Evolutionary conservation across 2,329 filamentous ascomycete genomes (phyloP).

Genomic region (Aspergillus cejpii): DNA sequence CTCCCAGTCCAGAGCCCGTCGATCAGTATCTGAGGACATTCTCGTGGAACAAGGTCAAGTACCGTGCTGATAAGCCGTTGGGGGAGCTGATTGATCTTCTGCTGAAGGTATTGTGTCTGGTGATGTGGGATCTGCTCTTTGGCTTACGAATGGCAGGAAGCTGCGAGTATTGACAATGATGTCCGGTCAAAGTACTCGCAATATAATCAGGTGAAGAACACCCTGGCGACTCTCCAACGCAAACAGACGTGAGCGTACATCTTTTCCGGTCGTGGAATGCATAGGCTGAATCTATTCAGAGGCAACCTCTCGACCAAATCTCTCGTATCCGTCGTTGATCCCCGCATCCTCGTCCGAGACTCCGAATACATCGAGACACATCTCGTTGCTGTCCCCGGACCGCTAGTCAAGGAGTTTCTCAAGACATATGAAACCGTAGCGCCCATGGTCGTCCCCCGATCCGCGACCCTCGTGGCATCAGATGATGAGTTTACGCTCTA

Average conservation of each 20-base stretch:
- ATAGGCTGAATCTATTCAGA: slow-evolving; percentile 39
- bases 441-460: slow-evolving; percentile 90
- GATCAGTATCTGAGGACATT: slow-evolving; percentile 87
- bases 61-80: slow-evolving; percentile 84
- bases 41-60: slow-evolving; percentile 96
- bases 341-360: slow-evolving; percentile 70
- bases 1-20: slow-evolving; percentile 64
- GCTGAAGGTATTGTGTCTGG: slow-evolving; percentile 60
- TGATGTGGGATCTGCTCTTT: neutral
- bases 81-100: slow-evolving; percentile 78
- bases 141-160: slow-evolving; percentile 55
- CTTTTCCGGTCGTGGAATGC: neutral
- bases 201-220: slow-evolving; percentile 87
- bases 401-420: slow-evolving; percentile 77
- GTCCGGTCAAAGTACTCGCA: slow-evolving; percentile 91
- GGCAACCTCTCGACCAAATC: slow-evolving; percentile 94
- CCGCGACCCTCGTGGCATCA: slow-evolving; percentile 67
- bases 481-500: slow-evolving; percentile 89
- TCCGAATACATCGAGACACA: slow-evolving; percentile 97
- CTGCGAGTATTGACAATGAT: slow-evolving; percentile 87
- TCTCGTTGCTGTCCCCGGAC: slow-evolving; percentile 77
- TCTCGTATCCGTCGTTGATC: slow-evolving; percentile 79
- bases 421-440: slow-evolving; percentile 81
- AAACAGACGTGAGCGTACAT: slow-evolving; percentile 66
- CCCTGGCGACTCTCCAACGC: slow-evolving; percentile 70